Conservation (phyloP, 2,329 filamentous ascomycete genomes). For the Erysiphe pulchra region DNA sequence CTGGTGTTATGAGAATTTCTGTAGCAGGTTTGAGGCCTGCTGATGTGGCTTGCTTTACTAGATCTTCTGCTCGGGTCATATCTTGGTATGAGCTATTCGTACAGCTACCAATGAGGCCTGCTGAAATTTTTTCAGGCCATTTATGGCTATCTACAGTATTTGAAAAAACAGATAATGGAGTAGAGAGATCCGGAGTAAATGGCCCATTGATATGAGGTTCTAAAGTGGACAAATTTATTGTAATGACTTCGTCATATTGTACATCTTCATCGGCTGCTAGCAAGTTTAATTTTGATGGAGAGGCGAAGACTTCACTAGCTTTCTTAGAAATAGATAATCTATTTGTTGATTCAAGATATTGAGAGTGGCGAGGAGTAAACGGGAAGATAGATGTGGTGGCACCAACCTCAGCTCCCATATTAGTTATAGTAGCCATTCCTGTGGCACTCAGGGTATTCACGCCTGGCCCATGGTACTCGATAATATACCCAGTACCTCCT, state of each 20-base stretch:
- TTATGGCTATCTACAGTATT: constrained; percentile 57
- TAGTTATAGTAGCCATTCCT: constrained; percentile 74
- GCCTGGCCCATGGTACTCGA: constrained; percentile 82
- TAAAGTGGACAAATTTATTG: constrained; percentile 67
- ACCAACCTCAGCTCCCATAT: constrained; percentile 77
- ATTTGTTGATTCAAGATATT: constrained; percentile 71
- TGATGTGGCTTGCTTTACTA: constrained; percentile 71
- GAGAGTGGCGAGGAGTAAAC: constrained; percentile 58
- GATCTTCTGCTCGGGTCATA: constrained; percentile 83
- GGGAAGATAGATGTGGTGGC: constrained; percentile 56
- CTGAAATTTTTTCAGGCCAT: constrained; percentile 80
- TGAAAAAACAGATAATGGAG: constrained; percentile 74
- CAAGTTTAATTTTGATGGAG: constrained; percentile 25
- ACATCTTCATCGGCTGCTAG: constrained; percentile 58
- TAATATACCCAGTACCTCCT: constrained; percentile 79
- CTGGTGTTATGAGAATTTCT: constrained; percentile 88
- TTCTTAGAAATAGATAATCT: constrained; percentile 21
- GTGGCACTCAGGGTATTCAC: constrained; percentile 75
- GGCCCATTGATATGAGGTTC: constrained; percentile 96
- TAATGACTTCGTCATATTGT: constrained; percentile 74
- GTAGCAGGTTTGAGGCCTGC: constrained; percentile 78
- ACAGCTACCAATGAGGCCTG: constrained; percentile 88
- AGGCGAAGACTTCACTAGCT: constrained; percentile 11
- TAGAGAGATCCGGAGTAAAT: constrained; percentile 86
- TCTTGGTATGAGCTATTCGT: constrained; percentile 98